These are phyloP conservation scores for Aspergillus intermedius DNA, from an alignment of 2,329 filamentous ascomycete genomes.

Conservation along the genomic window DNA sequence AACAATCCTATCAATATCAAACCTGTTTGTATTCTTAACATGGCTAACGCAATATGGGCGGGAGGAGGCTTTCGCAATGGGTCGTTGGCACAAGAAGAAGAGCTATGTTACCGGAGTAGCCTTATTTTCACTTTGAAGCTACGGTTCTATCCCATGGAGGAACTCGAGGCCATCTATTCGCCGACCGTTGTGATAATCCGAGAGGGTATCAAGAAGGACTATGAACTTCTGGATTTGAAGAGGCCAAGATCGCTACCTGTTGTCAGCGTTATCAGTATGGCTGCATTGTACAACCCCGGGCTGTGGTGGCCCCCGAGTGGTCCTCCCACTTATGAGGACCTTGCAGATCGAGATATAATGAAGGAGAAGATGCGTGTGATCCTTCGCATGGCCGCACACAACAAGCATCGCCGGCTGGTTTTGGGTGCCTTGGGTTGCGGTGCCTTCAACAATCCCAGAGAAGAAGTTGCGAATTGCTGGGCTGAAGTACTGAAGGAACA, in stretches of 20 bases:
- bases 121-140: conserved; percentile 34
- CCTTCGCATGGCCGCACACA: conserved; percentile 53
- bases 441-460: conserved; percentile 56
- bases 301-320: conserved; percentile 8
- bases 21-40: conserved; percentile 58
- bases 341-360: conserved; percentile 47
- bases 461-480: conserved; percentile 59
- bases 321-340: conserved; percentile 33
- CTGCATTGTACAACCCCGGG: conserved; percentile 46
- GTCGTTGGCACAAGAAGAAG: conserved; percentile 61
- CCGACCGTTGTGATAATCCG: conserved; percentile 56
- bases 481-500: conserved; percentile 52
- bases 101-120: conserved; percentile 57
- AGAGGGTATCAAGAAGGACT: conserved; percentile 40
- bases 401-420: conserved; percentile 54
- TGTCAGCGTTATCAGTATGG: conserved; percentile 56
- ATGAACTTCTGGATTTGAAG: conserved; percentile 40
- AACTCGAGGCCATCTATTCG: conserved; percentile 51
- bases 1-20: conserved; percentile 21
- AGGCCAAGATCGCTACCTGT: conserved; percentile 40
- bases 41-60: conserved; percentile 52
- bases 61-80: conserved; percentile 62
- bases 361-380: conserved; percentile 58
- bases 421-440: conserved; percentile 66
- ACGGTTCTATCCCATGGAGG: conserved; percentile 49